Conservation (phyloP, 148 eudicot species). For the Cornus florida region DNA sequence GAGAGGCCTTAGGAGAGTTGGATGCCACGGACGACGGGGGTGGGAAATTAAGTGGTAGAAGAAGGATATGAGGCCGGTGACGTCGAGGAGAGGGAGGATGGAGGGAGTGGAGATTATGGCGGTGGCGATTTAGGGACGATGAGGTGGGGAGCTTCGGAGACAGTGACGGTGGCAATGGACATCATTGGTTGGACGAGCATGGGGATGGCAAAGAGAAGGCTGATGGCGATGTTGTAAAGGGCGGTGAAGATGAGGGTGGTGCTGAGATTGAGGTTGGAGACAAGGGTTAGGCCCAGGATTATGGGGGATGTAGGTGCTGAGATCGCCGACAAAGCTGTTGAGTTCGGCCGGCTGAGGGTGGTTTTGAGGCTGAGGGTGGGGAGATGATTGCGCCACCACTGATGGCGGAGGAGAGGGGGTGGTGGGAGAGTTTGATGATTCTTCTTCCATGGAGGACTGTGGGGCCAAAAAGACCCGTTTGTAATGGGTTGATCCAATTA, state of each 20-base stretch:
- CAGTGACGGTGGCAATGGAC: slow-evolving; percentile 61
- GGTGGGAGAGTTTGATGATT: neutral
- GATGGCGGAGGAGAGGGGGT: slow-evolving; percentile 17
- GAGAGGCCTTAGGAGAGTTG: slow-evolving; percentile 60
- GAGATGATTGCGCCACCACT: slow-evolving; percentile 6
- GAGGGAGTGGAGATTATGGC: slow-evolving; percentile 48
- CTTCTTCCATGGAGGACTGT: slow-evolving; percentile 6
- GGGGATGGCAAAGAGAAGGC: slow-evolving; percentile 46
- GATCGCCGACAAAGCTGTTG: slow-evolving; percentile 54
- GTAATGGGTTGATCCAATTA: too few relatives aligned
- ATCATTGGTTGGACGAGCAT: slow-evolving; percentile 77
- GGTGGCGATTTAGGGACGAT: slow-evolving; percentile 42
- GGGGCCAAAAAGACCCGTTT: neutral
- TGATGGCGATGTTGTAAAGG: slow-evolving; percentile 47
- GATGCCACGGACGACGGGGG: slow-evolving; percentile 64
- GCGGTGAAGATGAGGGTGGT: slow-evolving; percentile 61
- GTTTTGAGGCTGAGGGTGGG: slow-evolving; percentile 39
- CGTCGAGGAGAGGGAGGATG: slow-evolving; percentile 45
- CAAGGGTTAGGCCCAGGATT: slow-evolving; percentile 48
- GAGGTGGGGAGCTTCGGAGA: slow-evolving; percentile 40
- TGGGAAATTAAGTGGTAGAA: slow-evolving; percentile 45
- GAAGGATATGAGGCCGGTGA: slow-evolving; percentile 52
- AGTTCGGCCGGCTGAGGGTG: slow-evolving; percentile 37
- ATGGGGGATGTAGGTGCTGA: slow-evolving; percentile 69
- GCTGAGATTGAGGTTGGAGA: slow-evolving; percentile 46